Evolutionary conservation across 1,284 basidiomycete species (phyloP).

Genomic region (Pascua guehoae): DNA sequence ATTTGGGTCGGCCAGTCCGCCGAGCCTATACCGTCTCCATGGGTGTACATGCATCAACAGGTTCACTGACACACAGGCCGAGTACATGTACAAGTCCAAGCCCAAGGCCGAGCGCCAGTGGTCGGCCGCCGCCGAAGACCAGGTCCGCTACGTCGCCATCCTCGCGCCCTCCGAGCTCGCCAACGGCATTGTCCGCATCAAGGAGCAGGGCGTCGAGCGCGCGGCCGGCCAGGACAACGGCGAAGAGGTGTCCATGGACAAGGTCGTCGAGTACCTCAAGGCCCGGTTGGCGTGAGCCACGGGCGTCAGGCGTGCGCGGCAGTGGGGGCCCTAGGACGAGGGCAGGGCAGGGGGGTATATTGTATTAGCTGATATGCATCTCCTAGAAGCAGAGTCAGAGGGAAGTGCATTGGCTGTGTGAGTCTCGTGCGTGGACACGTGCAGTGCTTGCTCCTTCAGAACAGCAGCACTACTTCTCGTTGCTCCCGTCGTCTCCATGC

Average conservation of each 20-base stretch:
- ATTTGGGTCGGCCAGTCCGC: too few relatives aligned
- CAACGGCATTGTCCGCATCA: slow-evolving; percentile 79
- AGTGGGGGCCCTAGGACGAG: too few relatives aligned
- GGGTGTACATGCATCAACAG: too few relatives aligned
- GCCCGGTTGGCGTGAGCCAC: too few relatives aligned
- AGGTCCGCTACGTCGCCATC: slow-evolving; percentile 86
- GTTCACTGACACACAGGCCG: slow-evolving; percentile 57
- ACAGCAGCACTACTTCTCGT: too few relatives aligned
- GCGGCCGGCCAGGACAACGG: slow-evolving; percentile 60
- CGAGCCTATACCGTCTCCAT: too few relatives aligned
- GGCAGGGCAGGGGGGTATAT: background rate
- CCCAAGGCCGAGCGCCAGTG: slow-evolving; percentile 85
- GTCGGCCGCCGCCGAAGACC: slow-evolving; percentile 84
- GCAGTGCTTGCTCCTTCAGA: too few relatives aligned
- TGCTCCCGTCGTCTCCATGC: too few relatives aligned
- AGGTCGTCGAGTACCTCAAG: slow-evolving; percentile 64
- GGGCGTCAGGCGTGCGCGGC: too few relatives aligned
- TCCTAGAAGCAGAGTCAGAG: too few relatives aligned
- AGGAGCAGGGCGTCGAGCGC: slow-evolving; percentile 79
- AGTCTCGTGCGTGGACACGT: too few relatives aligned
- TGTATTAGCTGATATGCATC: background rate
- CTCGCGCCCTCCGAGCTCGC: slow-evolving; percentile 82
- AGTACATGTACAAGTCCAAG: slow-evolving; percentile 89
- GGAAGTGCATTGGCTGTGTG: too few relatives aligned
- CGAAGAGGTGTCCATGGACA: slow-evolving; percentile 63